phyloP scores from a whole-genome alignment of 768 basidiomycete genomes.

The Leccinum uliginosum region DNA sequence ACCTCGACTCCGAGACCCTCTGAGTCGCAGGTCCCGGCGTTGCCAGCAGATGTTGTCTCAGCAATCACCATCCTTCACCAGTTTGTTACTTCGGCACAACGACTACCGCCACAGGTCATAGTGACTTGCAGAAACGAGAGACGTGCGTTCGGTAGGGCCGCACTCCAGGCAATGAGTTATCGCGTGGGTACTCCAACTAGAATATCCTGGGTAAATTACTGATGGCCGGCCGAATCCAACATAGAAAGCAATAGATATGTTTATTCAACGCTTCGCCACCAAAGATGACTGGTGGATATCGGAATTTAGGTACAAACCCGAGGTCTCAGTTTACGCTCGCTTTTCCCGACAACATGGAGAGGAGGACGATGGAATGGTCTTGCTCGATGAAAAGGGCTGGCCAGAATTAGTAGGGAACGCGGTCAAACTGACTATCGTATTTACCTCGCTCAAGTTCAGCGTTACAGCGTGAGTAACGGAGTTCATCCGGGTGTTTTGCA shows the following conservation, averaged over 20 bases:
- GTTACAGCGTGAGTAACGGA: constrained; percentile 27
- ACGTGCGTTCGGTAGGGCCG: constrained; percentile 29
- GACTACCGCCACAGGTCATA: constrained; percentile 30
- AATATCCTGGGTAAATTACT: neutral
- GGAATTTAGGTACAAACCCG: constrained; percentile 30
- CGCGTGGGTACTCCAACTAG: constrained; percentile 20
- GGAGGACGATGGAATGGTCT: constrained; percentile 31
- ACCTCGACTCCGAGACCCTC: constrained; percentile 19
- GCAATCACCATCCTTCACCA: constrained; percentile 28
- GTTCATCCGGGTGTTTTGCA: neutral
- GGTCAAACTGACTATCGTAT: constrained; percentile 28
- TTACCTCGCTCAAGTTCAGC: constrained; percentile 32
- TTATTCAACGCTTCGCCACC: constrained; percentile 32
- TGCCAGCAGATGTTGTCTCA: constrained; percentile 28
- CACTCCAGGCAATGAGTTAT: constrained; percentile 31
- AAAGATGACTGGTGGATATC: constrained; percentile 36
- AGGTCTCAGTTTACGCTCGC: constrained; percentile 32
- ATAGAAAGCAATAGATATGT: constrained; percentile 29
- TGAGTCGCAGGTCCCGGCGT: constrained; percentile 19
- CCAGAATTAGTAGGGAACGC: constrained; percentile 31
- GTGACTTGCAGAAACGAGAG: constrained; percentile 29
- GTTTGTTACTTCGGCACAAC: constrained; percentile 25
- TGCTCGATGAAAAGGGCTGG: constrained; percentile 31
- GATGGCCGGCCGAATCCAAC: constrained; percentile 1
- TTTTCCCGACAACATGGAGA: constrained; percentile 32